Evolutionary conservation across 2,329 filamentous ascomycete genomes (phyloP).

Genomic region (Aspergillus aculeatus): DNA sequence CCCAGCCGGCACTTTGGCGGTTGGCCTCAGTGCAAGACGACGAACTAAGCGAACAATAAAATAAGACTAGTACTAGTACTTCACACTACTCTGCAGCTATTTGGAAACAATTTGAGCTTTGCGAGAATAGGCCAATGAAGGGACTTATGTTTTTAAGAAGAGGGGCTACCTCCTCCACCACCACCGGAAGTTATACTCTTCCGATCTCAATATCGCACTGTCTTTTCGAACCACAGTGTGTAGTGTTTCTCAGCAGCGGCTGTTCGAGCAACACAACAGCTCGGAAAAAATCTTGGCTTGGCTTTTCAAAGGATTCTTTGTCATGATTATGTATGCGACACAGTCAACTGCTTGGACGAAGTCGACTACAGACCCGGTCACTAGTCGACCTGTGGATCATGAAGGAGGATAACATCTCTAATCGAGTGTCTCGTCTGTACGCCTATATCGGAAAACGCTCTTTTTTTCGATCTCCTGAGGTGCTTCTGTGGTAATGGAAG

Average conservation of each 20-base stretch:
- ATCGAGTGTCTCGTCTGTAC: background rate
- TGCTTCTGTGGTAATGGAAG: background rate
- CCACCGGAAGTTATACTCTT: no score
- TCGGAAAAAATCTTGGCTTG: no score
- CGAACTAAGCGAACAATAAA: background rate
- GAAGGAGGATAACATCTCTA: background rate
- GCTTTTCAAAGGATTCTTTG: background rate
- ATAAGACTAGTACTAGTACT: background rate
- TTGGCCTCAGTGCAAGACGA: background rate
- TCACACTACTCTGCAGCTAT: background rate
- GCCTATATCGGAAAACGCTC: background rate
- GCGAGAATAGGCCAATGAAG: background rate
- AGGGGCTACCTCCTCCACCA: no score
- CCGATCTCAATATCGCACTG: no score
- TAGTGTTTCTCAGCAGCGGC: no score
- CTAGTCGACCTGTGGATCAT: background rate
- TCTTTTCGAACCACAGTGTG: no score
- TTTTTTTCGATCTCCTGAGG: background rate
- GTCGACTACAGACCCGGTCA: background rate
- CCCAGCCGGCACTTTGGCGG: background rate
- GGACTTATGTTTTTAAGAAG: no score
- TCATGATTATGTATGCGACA: background rate
- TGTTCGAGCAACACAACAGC: no score
- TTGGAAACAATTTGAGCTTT: background rate
- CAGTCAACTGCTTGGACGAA: background rate